Percentiles rank a stretch among this genome's conserved stretches.
These are phyloP conservation scores for Ramalina peruviana DNA, from an alignment of 495 filamentous ascomycete species.

Conservation along the genomic window DNA sequence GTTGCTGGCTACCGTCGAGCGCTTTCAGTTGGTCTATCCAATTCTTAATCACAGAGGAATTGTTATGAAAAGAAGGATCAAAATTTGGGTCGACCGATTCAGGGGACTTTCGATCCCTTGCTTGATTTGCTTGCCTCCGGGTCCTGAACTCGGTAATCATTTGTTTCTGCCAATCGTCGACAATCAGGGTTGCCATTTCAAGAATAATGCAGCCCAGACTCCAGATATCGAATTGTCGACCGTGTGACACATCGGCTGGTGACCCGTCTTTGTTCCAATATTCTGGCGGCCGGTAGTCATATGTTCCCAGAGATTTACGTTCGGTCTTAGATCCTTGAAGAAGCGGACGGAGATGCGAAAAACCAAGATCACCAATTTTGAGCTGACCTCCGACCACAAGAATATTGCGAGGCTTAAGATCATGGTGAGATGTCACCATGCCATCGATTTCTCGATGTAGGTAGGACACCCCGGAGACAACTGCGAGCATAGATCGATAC, in stretches of 20 bases:
- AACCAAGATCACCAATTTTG: constrained; percentile 11
- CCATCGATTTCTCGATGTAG: constrained; percentile 8
- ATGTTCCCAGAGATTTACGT: constrained; percentile 5
- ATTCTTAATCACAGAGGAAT: background rate
- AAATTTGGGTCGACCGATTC: background rate
- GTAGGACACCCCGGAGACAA: constrained; percentile 11
- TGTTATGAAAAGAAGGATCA: constrained; percentile 11
- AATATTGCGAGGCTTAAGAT: constrained; percentile 12
- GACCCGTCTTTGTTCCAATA: constrained; percentile 9
- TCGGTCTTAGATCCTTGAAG: constrained; percentile 9
- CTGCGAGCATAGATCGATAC: constrained; percentile 9
- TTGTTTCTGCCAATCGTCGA: constrained; percentile 5
- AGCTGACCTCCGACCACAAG: constrained; percentile 4
- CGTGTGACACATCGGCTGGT: constrained; percentile 3
- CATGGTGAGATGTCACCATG: constrained; percentile 8
- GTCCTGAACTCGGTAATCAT: constrained; percentile 3
- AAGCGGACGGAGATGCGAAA: constrained; percentile 7
- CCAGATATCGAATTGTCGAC: constrained; percentile 11
- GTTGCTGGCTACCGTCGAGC: background rate
- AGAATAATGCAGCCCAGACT: constrained; percentile 9
- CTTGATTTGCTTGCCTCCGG: constrained; percentile 1
- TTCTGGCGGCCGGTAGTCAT: constrained; percentile 11
- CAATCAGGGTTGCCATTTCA: constrained; percentile 6
- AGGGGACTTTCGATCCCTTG: constrained; percentile 4
- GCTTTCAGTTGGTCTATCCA: constrained; percentile 8